Evolutionary conservation across 495 filamentous ascomycete species (phyloP).

Genomic region (Penicillium parvum): DNA sequence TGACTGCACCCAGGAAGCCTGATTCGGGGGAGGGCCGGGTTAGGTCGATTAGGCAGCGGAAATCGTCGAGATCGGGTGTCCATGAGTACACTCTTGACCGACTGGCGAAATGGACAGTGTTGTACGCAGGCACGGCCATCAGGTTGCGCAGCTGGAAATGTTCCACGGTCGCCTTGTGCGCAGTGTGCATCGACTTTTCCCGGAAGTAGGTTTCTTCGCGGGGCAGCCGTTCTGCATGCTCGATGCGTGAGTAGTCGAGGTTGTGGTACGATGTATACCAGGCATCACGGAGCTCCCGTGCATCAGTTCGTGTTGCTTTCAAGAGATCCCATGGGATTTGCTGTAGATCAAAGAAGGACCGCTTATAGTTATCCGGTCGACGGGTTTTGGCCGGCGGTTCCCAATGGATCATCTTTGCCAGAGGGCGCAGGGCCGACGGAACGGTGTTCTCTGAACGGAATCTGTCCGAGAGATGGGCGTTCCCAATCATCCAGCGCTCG

Average conservation of each 20-base stretch:
- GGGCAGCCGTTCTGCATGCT: constrained; percentile 24
- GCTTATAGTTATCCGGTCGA: constrained; percentile 43
- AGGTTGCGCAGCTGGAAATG: constrained; percentile 92
- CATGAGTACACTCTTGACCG: constrained; percentile 51
- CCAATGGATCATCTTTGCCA: constrained; percentile 33
- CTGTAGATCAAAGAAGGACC: constrained; percentile 66
- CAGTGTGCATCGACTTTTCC: constrained; percentile 66
- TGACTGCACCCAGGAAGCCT: constrained; percentile 37
- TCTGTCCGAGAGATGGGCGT: constrained; percentile 13
- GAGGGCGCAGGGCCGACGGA: constrained; percentile 18
- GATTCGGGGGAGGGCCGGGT: constrained; percentile 41
- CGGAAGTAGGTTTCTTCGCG: constrained; percentile 52
- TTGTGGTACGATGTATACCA: constrained; percentile 46
- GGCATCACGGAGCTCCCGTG: constrained; percentile 52
- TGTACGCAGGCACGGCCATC: constrained; percentile 66
- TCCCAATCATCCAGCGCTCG: constrained; percentile 34
- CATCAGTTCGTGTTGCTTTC: constrained; percentile 56
- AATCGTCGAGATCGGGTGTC: constrained; percentile 35
- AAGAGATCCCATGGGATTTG: constrained; percentile 71
- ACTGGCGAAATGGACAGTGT: constrained; percentile 72
- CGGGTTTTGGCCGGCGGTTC: constrained; percentile 38
- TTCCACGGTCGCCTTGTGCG: constrained; percentile 57
- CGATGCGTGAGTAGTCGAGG: constrained; percentile 28
- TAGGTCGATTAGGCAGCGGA: constrained; percentile 59
- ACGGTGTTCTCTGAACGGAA: constrained; percentile 20